phyloP scores from a whole-genome alignment of 1,284 basidiomycete species.

The Apiotrichum sp. region DNA sequence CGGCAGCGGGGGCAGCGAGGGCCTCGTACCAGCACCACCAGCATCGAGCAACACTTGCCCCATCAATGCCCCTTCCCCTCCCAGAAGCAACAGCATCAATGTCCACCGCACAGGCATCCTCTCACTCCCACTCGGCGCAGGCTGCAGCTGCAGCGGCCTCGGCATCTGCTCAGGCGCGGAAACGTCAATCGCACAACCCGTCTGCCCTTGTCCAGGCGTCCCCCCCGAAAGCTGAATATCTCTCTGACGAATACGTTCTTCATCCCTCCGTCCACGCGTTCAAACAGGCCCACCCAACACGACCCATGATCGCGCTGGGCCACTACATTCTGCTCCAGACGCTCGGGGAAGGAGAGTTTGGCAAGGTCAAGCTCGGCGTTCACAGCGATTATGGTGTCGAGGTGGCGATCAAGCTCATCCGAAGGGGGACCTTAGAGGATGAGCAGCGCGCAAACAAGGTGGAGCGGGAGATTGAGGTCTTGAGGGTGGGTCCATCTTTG shows the following conservation, averaged over 20 bases:
- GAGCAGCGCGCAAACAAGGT: conserved; percentile 88
- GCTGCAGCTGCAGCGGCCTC: conserved; percentile 4
- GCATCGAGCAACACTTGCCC: conserved; percentile 17
- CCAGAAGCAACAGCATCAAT: conserved; percentile 26
- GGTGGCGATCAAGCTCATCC: conserved; percentile 98
- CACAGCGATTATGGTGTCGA: conserved; percentile 94
- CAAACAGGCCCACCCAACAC: conserved; percentile 70
- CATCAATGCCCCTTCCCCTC: conserved; percentile 30
- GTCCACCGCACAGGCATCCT: conserved; percentile 23
- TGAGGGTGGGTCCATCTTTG: conserved; percentile 60
- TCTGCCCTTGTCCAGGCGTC: conserved; percentile 25
- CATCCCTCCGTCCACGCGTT: conserved; percentile 85
- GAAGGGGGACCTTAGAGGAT: conserved; percentile 84
- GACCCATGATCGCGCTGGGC: conserved; percentile 85
- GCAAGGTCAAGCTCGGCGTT: conserved; percentile 96
- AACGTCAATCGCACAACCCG: conserved; percentile 46
- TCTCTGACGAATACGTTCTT: conserved; percentile 45
- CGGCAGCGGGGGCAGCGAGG: conserved; percentile 1
- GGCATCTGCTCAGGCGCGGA: conserved; percentile 12
- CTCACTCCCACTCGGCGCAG: conserved; percentile 24
- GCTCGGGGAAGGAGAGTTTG: conserved; percentile 96
- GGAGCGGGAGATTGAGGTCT: conserved; percentile 93
- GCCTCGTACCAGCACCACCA: not conserved
- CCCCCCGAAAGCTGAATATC: conserved; percentile 37
- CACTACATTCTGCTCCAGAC: conserved; percentile 93